Evolutionary conservation across 2,329 filamentous ascomycete genomes (phyloP).

Genomic region (Aureobasidium namibiae): DNA sequence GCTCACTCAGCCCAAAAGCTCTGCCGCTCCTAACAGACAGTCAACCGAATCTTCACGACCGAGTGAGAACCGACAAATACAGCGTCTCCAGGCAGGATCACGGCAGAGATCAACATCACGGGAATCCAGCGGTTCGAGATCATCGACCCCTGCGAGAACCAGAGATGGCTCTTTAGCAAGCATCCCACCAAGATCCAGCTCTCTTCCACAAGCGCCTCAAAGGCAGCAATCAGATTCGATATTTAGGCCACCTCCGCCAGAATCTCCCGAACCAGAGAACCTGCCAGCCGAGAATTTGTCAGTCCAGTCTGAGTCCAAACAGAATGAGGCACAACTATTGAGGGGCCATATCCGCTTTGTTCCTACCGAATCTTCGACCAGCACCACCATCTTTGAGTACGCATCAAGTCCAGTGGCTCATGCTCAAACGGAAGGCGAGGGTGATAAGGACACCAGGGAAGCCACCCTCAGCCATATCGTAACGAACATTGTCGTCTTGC

Average conservation of each 20-base stretch:
- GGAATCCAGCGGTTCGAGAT: neutral
- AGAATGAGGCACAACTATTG: slow-evolving; percentile 5
- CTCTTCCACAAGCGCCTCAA: neutral
- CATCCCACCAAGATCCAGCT: slow-evolving; percentile 5
- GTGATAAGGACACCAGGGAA: slow-evolving; percentile 26
- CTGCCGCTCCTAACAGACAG: neutral
- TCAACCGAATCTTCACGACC: neutral
- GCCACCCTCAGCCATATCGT: slow-evolving; percentile 41
- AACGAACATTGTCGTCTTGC: slow-evolving; percentile 43
- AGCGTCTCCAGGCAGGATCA: slow-evolving; percentile 2
- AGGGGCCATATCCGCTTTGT: neutral
- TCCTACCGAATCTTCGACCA: neutral
- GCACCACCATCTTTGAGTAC: neutral
- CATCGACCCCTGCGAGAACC: neutral
- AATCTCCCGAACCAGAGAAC: slow-evolving; percentile 16
- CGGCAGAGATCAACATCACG: neutral
- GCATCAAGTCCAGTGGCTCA: neutral
- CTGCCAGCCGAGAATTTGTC: neutral
- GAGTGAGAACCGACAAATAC: neutral
- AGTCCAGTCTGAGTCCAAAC: neutral
- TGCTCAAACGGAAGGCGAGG: slow-evolving; percentile 10
- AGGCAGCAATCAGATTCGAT: slow-evolving; percentile 14
- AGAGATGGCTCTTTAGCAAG: neutral
- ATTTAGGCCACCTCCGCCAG: slow-evolving; percentile 28
- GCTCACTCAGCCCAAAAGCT: slow-evolving; percentile 6